phyloP scores from a whole-genome alignment of 768 basidiomycete species.

The Mrakia frigida region DNA sequence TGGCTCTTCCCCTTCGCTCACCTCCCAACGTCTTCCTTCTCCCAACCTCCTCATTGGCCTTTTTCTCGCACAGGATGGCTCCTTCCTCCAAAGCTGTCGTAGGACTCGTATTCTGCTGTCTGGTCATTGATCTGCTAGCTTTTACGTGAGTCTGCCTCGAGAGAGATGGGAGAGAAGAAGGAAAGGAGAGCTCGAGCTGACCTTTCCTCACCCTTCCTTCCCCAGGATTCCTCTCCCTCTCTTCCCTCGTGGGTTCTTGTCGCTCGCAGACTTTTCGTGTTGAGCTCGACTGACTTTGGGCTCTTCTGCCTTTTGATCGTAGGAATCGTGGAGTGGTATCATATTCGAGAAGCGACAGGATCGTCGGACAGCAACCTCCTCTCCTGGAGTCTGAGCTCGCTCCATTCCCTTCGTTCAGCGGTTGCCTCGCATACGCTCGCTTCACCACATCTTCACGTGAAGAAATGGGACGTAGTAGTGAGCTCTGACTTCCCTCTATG shows the following conservation, averaged over 20 bases:
- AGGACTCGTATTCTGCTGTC: slow-evolving; percentile 77
- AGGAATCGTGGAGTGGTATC: slow-evolving; percentile 43
- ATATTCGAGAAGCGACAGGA: slow-evolving; percentile 59
- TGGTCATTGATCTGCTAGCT: slow-evolving; percentile 78
- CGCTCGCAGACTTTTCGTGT: neutral
- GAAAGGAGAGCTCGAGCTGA: slow-evolving; percentile 48
- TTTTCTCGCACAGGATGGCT: neutral
- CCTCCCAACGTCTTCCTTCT: neutral
- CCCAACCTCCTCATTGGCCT: neutral
- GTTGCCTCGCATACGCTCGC: slow-evolving; percentile 54
- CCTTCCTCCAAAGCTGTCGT: slow-evolving; percentile 53
- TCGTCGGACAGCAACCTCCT: slow-evolving; percentile 59
- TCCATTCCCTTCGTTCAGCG: slow-evolving; percentile 61
- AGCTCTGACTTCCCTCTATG: neutral
- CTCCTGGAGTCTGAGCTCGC: slow-evolving; percentile 61
- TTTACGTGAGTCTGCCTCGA: slow-evolving; percentile 45
- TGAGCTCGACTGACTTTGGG: slow-evolving; percentile 53
- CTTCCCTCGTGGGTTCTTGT: slow-evolving; percentile 18
- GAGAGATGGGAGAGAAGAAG: no score
- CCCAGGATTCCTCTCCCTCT: slow-evolving; percentile 27
- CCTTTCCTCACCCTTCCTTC: slow-evolving; percentile 52
- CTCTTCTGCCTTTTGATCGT: slow-evolving; percentile 23
- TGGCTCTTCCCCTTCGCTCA: neutral
- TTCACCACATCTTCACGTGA: slow-evolving; percentile 34
- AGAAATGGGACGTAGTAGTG: slow-evolving; percentile 81